Percentiles rank a stretch among this genome's conserved stretches.
phyloP scores from a whole-genome alignment of 257 asterid genomes.

The Nicotiana sylvestris region DNA sequence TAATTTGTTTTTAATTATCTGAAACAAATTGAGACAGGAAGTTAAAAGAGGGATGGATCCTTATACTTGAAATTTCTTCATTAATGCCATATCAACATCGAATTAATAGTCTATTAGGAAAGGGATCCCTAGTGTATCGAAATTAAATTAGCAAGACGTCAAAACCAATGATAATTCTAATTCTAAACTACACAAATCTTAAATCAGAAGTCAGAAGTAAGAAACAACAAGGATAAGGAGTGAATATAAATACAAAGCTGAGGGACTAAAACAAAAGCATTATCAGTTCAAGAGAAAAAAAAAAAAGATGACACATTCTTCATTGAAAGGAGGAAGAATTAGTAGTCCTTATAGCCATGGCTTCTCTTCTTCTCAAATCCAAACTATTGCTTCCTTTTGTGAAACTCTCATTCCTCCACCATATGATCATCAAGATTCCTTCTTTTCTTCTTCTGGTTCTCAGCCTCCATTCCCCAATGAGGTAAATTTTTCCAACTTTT shows the following conservation, averaged over 20 bases:
- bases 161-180: neutral
- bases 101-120: neutral
- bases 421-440: slow-evolving; percentile 17
- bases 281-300: neutral
- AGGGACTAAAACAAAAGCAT: neutral
- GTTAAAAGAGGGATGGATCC: too few relatives aligned
- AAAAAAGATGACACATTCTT: slow-evolving; percentile 27
- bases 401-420: slow-evolving; percentile 68
- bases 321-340: slow-evolving; percentile 41
- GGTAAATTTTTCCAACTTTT: slow-evolving; percentile 24
- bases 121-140: neutral
- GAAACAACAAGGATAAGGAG: neutral
- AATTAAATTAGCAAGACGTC: neutral
- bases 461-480: slow-evolving; percentile 48
- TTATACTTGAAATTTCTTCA: neutral
- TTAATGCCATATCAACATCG: neutral
- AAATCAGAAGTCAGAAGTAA: neutral
- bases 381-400: slow-evolving; percentile 57
- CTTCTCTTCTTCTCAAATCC: slow-evolving; percentile 65
- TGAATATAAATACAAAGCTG: neutral
- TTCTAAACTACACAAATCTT: neutral
- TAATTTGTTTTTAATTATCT: too few relatives aligned
- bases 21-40: too few relatives aligned
- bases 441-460: slow-evolving; percentile 37
- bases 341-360: slow-evolving; percentile 59